Conservation (phyloP, 179 eudicot genomes). For the Gypsophila paniculata region DNA sequence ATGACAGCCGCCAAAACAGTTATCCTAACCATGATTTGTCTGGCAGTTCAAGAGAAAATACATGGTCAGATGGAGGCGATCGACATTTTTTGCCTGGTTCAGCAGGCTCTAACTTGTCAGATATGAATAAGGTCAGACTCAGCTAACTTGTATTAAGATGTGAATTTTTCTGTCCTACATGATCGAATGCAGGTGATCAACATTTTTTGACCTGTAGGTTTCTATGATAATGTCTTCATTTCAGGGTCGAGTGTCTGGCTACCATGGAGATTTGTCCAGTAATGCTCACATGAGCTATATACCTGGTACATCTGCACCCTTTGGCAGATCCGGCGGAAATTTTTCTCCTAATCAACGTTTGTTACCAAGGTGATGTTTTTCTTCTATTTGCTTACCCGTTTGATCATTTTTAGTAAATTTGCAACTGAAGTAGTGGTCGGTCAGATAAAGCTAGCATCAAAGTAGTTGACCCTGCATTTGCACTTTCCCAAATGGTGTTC, state of each 20-base stretch:
- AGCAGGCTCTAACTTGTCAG: constrained; percentile 28
- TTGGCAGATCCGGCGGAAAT: constrained; percentile 36
- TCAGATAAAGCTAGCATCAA: neutral
- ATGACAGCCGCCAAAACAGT: constrained; percentile 49
- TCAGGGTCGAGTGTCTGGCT: constrained; percentile 47
- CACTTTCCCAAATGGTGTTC: neutral
- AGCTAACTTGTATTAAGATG: constrained; percentile 5
- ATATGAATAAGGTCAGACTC: constrained; percentile 41
- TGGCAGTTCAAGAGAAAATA: constrained; percentile 43
- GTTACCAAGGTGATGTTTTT: constrained; percentile 48
- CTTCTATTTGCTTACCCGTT: neutral
- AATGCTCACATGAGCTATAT: constrained; percentile 36
- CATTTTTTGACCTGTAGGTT: neutral
- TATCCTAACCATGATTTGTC: constrained; percentile 39
- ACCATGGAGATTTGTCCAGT: constrained; percentile 38
- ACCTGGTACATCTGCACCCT: constrained; percentile 34
- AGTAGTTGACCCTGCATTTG: neutral
- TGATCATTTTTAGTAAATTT: constrained; percentile 16
- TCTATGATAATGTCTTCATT: constrained; percentile 28
- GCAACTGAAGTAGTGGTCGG: neutral
- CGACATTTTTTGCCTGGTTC: constrained; percentile 38
- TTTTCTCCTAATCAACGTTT: constrained; percentile 34
- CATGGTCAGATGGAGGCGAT: constrained; percentile 44
- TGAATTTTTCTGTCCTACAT: constrained; percentile 27
- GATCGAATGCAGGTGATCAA: constrained; percentile 36